Conservation (phyloP, 192 early-diverging fungal species). For the Pilaira anomala region DNA sequence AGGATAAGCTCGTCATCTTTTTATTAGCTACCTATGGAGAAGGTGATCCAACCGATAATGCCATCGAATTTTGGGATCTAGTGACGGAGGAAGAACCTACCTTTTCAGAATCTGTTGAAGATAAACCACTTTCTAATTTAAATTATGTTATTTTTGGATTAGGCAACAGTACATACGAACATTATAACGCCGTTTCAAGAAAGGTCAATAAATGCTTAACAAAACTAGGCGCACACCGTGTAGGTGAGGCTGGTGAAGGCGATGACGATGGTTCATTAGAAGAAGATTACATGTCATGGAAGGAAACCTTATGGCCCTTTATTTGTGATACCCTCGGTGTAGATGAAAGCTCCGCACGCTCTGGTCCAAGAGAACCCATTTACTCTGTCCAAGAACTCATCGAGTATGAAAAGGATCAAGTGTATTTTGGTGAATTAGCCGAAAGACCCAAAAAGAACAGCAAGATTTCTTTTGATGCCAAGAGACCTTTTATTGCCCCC, state of each 20-base stretch:
- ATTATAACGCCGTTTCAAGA: conserved; percentile 83
- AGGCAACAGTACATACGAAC: conserved; percentile 89
- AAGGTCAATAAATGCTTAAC: conserved; percentile 63
- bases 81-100: conserved; percentile 71
- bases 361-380: conserved; percentile 19
- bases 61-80: conserved; percentile 90
- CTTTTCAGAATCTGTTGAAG: conserved; percentile 56
- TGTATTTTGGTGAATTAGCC: conserved; percentile 51
- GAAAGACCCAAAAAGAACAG: conserved; percentile 38
- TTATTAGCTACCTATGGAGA: conserved; percentile 96
- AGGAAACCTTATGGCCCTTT: conserved; percentile 76
- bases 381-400: conserved; percentile 56
- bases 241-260: conserved; percentile 86
- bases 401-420: conserved; percentile 29
- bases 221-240: conserved; percentile 73
- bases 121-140: conserved; percentile 51
- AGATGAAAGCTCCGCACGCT: conserved; percentile 39
- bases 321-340: conserved; percentile 75
- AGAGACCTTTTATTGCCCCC: conserved; percentile 79
- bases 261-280: conserved; percentile 96
- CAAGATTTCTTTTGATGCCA: conserved; percentile 71
- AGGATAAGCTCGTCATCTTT: conserved; percentile 76
- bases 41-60: conserved; percentile 99
- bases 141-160: conserved; percentile 76
- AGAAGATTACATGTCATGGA: conserved; percentile 96